Conservation (phyloP, 2,329 filamentous ascomycete genomes). For the Sarocladium kiliense region DNA sequence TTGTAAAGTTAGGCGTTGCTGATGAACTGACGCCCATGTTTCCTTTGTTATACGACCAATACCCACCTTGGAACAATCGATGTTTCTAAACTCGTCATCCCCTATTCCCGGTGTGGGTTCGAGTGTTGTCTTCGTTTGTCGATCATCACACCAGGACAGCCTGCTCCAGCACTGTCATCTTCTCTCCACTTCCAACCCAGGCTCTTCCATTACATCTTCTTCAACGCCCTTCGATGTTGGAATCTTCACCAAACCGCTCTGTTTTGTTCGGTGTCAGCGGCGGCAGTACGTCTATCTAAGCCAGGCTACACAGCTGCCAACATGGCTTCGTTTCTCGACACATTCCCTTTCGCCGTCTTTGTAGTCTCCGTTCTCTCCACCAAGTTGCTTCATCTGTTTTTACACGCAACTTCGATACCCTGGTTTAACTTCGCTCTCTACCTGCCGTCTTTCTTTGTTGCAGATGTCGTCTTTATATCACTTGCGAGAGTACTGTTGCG, state of each 20-base stretch:
- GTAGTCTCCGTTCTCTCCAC: constrained; percentile 22
- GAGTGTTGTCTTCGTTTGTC: neutral
- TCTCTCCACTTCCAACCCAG: neutral
- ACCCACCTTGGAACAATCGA: neutral
- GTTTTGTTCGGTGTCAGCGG: neutral
- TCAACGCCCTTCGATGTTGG: neutral
- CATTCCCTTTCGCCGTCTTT: constrained; percentile 24
- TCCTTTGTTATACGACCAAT: neutral
- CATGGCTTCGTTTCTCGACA: constrained; percentile 16
- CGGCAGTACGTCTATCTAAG: neutral
- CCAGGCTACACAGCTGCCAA: neutral
- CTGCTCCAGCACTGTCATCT: neutral
- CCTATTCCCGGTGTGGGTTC: neutral
- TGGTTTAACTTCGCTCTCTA: constrained; percentile 22
- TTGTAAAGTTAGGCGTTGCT: neutral
- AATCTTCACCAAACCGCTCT: neutral
- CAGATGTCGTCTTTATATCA: constrained; percentile 22
- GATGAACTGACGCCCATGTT: neutral
- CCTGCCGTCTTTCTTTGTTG: constrained; percentile 24
- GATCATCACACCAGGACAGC: neutral
- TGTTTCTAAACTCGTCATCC: constrained; percentile 9
- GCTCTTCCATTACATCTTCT: neutral
- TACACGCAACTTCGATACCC: constrained; percentile 21
- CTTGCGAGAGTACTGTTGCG: constrained; percentile 20
- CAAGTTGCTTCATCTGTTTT: constrained; percentile 23